phyloP scores from a whole-genome alignment of 805 yeast species.

The Debaryomyces maramus region DNA sequence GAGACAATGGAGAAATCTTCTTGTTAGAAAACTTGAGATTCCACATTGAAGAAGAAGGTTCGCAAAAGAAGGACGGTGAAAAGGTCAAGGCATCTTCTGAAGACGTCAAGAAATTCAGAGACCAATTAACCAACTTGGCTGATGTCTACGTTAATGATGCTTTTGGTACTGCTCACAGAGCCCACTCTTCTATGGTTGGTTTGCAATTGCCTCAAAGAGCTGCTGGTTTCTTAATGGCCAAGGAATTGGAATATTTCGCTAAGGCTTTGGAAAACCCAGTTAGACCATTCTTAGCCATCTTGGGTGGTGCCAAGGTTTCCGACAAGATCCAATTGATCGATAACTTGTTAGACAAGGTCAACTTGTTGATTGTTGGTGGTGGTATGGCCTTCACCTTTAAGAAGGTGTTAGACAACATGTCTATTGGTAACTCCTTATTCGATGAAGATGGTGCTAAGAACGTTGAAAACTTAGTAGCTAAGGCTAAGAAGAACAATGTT shows the following conservation, averaged over 20 bases:
- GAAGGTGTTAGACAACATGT: constrained; percentile 82
- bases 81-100: constrained; percentile 90
- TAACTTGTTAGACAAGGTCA: constrained; percentile 94
- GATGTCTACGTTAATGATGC: constrained; percentile 98
- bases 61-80: constrained; percentile 86
- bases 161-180: constrained; percentile 99
- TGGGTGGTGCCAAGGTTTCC: constrained; percentile 99
- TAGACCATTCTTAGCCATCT: constrained; percentile 97
- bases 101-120: constrained; percentile 84
- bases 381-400: constrained; percentile 99
- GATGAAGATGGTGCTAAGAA: constrained; percentile 95
- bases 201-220: constrained; percentile 94
- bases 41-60: constrained; percentile 98
- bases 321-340: constrained; percentile 98
- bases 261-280: constrained; percentile 97
- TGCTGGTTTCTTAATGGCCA: constrained; percentile 97
- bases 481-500: constrained; percentile 95
- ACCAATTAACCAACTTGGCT: constrained; percentile 85
- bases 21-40: constrained; percentile 95
- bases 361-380: constrained; percentile 94
- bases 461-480: constrained; percentile 86
- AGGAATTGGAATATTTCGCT: constrained; percentile 96
- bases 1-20: constrained; percentile 78
- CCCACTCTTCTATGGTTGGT: constrained; percentile 99
- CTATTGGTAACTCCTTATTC: constrained; percentile 89